Conservation (phyloP, 164 flowering plant genomes). For the Buxus sempervirens region DNA sequence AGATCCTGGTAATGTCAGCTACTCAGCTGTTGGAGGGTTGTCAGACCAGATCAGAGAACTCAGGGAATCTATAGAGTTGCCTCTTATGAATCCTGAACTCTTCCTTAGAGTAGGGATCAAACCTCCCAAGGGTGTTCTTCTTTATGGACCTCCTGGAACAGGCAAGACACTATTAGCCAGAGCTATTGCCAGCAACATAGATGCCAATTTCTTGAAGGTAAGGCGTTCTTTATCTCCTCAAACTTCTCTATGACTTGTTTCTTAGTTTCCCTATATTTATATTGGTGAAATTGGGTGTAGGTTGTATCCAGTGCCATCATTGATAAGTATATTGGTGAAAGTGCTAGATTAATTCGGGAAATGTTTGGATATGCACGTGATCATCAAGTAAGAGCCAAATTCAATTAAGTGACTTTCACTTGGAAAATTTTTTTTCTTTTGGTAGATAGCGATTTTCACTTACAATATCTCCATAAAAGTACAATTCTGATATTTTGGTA, state of each 20-base stretch:
- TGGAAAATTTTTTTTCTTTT: too few species aligned
- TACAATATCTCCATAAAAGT: neutral
- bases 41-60: constrained; percentile 85
- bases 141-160: constrained; percentile 89
- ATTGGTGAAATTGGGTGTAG: constrained; percentile 26
- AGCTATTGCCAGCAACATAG: constrained; percentile 84
- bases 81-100: constrained; percentile 95
- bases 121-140: constrained; percentile 95
- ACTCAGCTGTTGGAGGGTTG: constrained; percentile 95
- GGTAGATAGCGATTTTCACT: neutral
- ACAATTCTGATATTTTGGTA: neutral
- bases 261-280: neutral
- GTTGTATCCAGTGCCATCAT: constrained; percentile 86
- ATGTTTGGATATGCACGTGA: constrained; percentile 88
- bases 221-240: neutral
- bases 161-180: constrained; percentile 83
- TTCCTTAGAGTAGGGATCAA: constrained; percentile 90
- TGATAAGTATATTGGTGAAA: constrained; percentile 84
- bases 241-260: neutral
- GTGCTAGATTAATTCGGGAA: constrained; percentile 81
- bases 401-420: neutral
- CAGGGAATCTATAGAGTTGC: constrained; percentile 90
- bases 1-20: constrained; percentile 96
- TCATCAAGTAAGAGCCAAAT: constrained; percentile 59
- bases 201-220: constrained; percentile 86